phyloP scores from a whole-genome alignment of 2,329 filamentous ascomycete genomes.

The Volutella citrinella region DNA sequence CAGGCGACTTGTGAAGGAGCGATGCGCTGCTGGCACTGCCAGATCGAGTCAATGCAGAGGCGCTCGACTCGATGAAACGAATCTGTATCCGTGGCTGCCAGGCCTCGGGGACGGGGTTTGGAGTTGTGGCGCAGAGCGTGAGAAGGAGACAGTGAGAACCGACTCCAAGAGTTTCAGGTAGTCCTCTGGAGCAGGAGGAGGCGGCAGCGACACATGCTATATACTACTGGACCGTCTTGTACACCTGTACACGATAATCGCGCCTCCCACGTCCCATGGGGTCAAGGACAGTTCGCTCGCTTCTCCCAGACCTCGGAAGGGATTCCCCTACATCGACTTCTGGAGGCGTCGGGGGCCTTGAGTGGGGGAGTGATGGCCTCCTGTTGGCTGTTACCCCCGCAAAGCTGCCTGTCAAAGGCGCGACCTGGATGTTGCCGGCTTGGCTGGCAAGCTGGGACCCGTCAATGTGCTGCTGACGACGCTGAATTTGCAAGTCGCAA shows the following conservation, averaged over 20 bases:
- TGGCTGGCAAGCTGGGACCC: too few relatives aligned
- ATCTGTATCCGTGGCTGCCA: slow-evolving; percentile 4
- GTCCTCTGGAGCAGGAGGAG: too few relatives aligned
- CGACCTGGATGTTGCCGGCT: too few relatives aligned
- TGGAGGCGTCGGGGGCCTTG: slow-evolving; percentile 12
- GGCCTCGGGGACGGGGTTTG: slow-evolving; percentile 5
- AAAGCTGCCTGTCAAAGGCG: too few relatives aligned
- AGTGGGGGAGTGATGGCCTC: slow-evolving; percentile 22
- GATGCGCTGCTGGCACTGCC: too few relatives aligned
- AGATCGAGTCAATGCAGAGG: too few relatives aligned
- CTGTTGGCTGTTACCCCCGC: slow-evolving; percentile 23
- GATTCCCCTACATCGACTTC: slow-evolving; percentile 11
- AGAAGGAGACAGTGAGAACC: slow-evolving; percentile 9
- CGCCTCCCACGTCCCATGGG: too few relatives aligned
- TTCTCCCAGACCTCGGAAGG: neutral
- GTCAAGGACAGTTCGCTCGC: neutral
- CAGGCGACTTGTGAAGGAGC: too few relatives aligned
- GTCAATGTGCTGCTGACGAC: slow-evolving; percentile 21
- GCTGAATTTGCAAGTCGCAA: slow-evolving; percentile 17
- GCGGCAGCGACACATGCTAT: slow-evolving; percentile 25
- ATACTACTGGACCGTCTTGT: slow-evolving; percentile 21
- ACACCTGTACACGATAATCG: too few relatives aligned
- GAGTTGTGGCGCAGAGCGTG: slow-evolving; percentile 10
- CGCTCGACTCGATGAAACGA: too few relatives aligned
- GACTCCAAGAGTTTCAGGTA: slow-evolving; percentile 20